These are phyloP conservation scores for Fusarium setosum DNA, from an alignment of 2,329 filamentous ascomycete genomes.

Conservation along the genomic window DNA sequence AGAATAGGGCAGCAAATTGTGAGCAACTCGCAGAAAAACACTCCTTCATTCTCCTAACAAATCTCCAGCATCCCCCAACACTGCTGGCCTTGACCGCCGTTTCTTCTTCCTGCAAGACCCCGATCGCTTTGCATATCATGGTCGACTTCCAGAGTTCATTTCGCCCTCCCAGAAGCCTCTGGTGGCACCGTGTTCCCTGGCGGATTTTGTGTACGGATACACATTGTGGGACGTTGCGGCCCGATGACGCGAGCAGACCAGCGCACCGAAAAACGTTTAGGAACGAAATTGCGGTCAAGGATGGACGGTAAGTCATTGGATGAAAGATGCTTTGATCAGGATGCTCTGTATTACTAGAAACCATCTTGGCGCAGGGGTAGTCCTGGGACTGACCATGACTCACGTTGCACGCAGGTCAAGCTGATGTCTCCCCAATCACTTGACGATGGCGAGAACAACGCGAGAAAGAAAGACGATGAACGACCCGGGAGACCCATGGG, in stretches of 20 bases:
- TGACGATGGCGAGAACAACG: too few relatives aligned
- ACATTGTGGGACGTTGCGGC: not conserved
- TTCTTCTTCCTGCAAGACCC: not conserved
- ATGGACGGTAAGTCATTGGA: not conserved
- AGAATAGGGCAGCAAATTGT: not conserved
- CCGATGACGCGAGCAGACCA: not conserved
- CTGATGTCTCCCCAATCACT: too few relatives aligned
- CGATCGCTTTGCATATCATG: too few relatives aligned
- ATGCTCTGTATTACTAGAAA: too few relatives aligned
- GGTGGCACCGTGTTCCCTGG: not conserved
- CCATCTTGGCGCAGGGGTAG: too few relatives aligned
- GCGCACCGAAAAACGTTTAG: not conserved
- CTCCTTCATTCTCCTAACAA: not conserved
- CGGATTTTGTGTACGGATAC: not conserved
- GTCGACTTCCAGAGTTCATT: not conserved
- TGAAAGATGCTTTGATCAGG: too few relatives aligned
- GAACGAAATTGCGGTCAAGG: not conserved
- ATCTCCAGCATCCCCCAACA: not conserved
- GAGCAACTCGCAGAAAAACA: not conserved
- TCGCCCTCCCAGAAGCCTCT: not conserved
- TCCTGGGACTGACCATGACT: too few relatives aligned
- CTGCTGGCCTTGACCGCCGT: not conserved
- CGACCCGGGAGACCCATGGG: too few relatives aligned
- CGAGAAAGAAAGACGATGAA: too few relatives aligned
- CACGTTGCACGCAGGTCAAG: too few relatives aligned